Evolutionary conservation across 2,329 filamentous ascomycete species (phyloP).

Genomic region (Aspergillus awamori): DNA sequence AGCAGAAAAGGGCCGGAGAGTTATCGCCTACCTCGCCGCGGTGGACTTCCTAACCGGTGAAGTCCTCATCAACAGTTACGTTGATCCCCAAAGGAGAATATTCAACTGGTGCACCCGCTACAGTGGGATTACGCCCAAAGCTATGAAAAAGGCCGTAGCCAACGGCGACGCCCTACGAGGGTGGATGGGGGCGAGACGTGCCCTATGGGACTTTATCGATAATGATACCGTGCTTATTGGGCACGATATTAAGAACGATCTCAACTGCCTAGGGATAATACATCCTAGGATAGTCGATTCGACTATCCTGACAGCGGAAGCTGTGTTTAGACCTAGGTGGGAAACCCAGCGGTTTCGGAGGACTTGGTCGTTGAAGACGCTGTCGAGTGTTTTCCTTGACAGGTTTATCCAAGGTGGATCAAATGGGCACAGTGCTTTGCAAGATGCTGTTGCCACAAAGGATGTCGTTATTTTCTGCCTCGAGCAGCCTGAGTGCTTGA

Average conservation of each 20-base stretch:
- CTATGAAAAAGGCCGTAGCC: constrained; percentile 36
- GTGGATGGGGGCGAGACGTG: constrained; percentile 48
- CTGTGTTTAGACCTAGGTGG: constrained; percentile 18
- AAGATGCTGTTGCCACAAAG: constrained; percentile 54
- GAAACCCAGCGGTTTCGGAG: constrained; percentile 8
- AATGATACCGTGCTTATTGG: constrained; percentile 52
- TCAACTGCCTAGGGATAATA: constrained; percentile 48
- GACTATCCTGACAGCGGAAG: constrained; percentile 44
- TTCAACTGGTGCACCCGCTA: constrained; percentile 43
- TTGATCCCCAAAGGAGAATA: constrained; percentile 41
- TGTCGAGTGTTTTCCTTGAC: constrained; percentile 40
- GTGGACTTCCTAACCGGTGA: constrained; percentile 53
- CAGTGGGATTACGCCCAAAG: constrained; percentile 43
- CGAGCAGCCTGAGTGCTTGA: constrained; percentile 41
- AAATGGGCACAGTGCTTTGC: constrained; percentile 52
- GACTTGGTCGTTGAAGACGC: constrained; percentile 41
- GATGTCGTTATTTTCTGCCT: constrained; percentile 54
- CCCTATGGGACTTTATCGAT: constrained; percentile 49
- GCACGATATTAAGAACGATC: constrained; percentile 51
- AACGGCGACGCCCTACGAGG: constrained; percentile 40
- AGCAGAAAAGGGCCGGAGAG: constrained; percentile 30
- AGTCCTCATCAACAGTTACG: constrained; percentile 49
- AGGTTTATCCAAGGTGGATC: constrained; percentile 39
- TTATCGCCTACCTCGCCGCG: constrained; percentile 43
- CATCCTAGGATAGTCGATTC: constrained; percentile 52